Percentiles rank a stretch among this genome's conserved stretches.
Conservation (phyloP, 345 rosid genomes). For the Nasturtium officinale region DNA sequence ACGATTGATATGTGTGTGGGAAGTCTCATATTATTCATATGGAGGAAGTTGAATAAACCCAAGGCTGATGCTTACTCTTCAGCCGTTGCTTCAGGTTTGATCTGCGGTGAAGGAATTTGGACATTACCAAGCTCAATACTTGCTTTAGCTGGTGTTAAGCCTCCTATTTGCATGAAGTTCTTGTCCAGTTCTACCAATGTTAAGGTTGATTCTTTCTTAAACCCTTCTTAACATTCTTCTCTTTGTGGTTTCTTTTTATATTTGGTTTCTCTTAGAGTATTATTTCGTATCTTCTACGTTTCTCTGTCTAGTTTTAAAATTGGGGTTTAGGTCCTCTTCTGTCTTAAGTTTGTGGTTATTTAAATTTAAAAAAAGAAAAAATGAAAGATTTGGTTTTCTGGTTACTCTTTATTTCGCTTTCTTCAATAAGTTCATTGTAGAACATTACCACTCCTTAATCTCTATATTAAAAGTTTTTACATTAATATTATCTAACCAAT, state of each 20-base stretch:
- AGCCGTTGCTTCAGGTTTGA: constrained; percentile 76
- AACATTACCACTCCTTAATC: too few species aligned
- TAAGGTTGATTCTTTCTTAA: constrained; percentile 59
- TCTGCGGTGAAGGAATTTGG: constrained; percentile 81
- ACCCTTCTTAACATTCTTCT: constrained; percentile 22
- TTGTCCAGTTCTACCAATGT: constrained; percentile 50
- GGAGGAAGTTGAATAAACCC: constrained; percentile 59
- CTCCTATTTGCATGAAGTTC: constrained; percentile 86
- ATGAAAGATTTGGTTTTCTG: constrained; percentile 17
- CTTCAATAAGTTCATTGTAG: too few species aligned
- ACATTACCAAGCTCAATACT: constrained; percentile 67
- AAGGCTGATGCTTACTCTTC: constrained; percentile 65
- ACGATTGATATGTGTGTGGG: constrained; percentile 83
- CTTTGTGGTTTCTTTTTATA: background rate
- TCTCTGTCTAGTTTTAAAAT: constrained; percentile 17
- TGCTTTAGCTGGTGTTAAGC: constrained; percentile 55
- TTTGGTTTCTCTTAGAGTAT: background rate
- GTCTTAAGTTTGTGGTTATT: constrained; percentile 21
- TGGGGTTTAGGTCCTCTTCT: background rate
- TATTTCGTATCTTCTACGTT: background rate
- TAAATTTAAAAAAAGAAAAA: background rate
- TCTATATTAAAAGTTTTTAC: too few species aligned
- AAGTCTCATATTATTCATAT: constrained; percentile 62
- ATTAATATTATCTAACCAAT: too few species aligned
- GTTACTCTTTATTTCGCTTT: background rate